Base-by-base conservation (phyloP, 371 early-diverging fungal species). In the Mucor lusitanicus region DNA sequence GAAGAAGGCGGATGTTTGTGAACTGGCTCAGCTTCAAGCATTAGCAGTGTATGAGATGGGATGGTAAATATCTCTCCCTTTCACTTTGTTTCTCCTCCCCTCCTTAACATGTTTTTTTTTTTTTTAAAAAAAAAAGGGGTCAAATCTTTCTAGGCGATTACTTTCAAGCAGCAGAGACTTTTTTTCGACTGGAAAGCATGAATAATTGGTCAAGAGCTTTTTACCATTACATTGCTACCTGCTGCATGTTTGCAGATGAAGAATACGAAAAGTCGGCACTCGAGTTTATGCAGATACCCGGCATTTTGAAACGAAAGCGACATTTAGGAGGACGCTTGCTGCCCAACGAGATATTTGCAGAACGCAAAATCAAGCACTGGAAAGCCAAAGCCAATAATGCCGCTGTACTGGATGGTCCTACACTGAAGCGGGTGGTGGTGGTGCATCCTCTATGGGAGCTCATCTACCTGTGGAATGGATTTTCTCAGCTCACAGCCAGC, bases 191-290 rank as follows among this genome's bases (percentile, higher is more conserved):
- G 27, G 81, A 81, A 57, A 75, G 78, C 50, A 83, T 83, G 77
- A 83, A 79, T 61, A 81, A 81, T 25, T 83, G 84, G 84, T 81
- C 81, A 3, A 77, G 78, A 21, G 84, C 84, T 3, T 83, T 83
- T 46, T 83, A 83, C 53, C 83, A 80, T 25, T 83, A 83, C 28
- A 83, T 83, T 61, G 81, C 81, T n/a, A 79, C 84, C 0, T 83
- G 84, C 23, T 83, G 84, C 58, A 77, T 83, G 78, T 83, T 79
- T 78, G 81, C 78, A 6, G 75, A 83, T 48, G 81, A 79, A 59
- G 80, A 81, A 60, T 83, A 81, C 42, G 84, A 79, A 28, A 81
- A 83, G 64, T 74, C 81, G 11, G 79, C 81, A 4, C 54, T 76
- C 6, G 81, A 83, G 55, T 83, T 77, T 35, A 72, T 78, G 61